Base-by-base conservation (phyloP, 2,329 filamentous ascomycete species). In the Cercospora zeae-maydis region DNA sequence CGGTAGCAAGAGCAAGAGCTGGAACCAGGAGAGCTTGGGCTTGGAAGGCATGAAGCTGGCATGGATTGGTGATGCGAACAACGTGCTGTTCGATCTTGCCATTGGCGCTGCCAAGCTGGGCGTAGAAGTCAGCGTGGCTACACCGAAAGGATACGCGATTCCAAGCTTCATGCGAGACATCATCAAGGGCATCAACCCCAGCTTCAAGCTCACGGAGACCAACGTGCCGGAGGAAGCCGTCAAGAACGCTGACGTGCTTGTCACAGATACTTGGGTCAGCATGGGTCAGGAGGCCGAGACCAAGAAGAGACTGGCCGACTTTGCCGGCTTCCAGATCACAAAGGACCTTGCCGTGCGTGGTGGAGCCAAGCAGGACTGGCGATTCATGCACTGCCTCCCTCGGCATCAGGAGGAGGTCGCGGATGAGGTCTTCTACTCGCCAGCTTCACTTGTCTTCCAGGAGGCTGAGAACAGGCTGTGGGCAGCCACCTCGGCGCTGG, bases 331-430 rank as follows among this genome's bases (percentile, higher is more conserved):
- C 78, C 93, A 97, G 76, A 90, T 99, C 73, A 97, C 93, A 2
- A 85, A 88, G 53, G 90, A 95, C 47, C 81, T 99, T 69, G 93
- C 92, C 1, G 85, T 88, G 77, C 84, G 88, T 55, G 93, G 92
- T 47, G 93, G 92, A 19, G 95, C 95, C 45, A 96, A 95, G 76
- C 82, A 89, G 13, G 84, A 85, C 66, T 99, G 95, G 95, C 92
- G 91, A 78, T 99, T 99, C 76, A 97, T 99, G 95, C 95, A 99
- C 81, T 99, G 95, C 76, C 79, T 99, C 63, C 95, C 95, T 13
- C 86, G 95, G 66, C 93, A 99, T 75, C 85, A 86, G 0, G 93
- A 99, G 77, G 95, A 99, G 79, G 95, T 99, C 34, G 87, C 85
- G 62, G 93, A 99, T 73, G 92, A 95, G 73, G 93, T 99, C 1